Base-by-base conservation (phyloP, 2,329 filamentous ascomycete genomes). In the Berkeleyomyces basicola region DNA sequence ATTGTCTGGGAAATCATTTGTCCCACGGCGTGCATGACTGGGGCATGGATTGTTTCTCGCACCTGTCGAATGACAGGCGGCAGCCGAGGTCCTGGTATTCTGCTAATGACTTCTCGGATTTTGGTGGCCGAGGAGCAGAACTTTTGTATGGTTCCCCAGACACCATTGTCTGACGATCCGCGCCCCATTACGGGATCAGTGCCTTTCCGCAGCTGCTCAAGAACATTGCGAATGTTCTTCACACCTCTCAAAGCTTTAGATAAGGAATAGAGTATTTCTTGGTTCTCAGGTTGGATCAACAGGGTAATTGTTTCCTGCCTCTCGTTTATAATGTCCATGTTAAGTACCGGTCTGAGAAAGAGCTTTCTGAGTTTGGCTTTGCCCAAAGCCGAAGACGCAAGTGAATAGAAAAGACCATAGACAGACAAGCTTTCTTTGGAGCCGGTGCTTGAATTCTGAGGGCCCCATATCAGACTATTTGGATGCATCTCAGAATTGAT, bases 361-460 rank as follows among this genome's bases (percentile, higher is more conserved):
- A 87, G 80, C 68, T 88, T 85, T n/a, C 88, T 85, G 4, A 99
- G 77, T 51, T 81, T 79, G 36, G 75, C 70, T 67, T 83, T 89
- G 0, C 93, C 93, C 70, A 96, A 90, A 0, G 87, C 80, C 3
- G 90, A 96, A 62, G 80, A 80, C 36, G 87, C 84, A 39, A 93
- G 75, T 62, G 83, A 78, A 64, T 86, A 83, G 65, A 96, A 95
- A 0, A 97, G 75, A 0, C 88, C 91, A 71, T 87, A 96, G 0
- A 96, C 75, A 0, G 89, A 97, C 1, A 93, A 77, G 14, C 83
- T 87, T 73, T 95, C 90, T 71, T 92, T 96, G 0, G 81, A 80
- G 23, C 81, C 84, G 1, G 80, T 82, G 36, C 76, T 65, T 31
- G 61, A 44, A 40, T 63, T 63, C 36, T 65, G 61, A 4, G 55